These are phyloP conservation scores for Aspergillus ochraceus DNA, from an alignment of 2,329 filamentous ascomycete genomes.

Conservation along the genomic window DNA sequence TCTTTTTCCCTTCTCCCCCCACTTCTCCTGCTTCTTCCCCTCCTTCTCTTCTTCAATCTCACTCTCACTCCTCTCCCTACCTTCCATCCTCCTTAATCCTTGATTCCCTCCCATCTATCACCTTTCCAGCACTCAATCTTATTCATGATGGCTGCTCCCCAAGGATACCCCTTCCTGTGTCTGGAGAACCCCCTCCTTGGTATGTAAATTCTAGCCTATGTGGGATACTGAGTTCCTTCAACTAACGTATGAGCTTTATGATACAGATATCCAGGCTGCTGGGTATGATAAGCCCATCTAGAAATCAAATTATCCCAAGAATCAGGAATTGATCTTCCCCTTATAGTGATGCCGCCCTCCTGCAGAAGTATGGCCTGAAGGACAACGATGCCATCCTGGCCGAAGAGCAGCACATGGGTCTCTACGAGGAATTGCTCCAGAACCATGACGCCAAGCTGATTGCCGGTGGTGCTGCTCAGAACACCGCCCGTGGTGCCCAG, in stretches of 20 bases:
- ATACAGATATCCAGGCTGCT: slow-evolving; percentile 80
- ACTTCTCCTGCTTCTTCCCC: neutral
- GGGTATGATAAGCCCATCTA: slow-evolving; percentile 49
- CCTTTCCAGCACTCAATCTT: slow-evolving; percentile 9
- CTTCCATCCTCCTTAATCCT: neutral
- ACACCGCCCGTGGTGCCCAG: slow-evolving; percentile 92
- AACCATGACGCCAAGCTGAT: slow-evolving; percentile 92
- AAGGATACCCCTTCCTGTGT: slow-evolving; percentile 86
- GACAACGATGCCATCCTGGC: slow-evolving; percentile 97
- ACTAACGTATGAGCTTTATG: neutral
- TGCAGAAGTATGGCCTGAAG: slow-evolving; percentile 92
- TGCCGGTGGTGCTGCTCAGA: slow-evolving; percentile 94
- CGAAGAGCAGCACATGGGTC: slow-evolving; percentile 80
- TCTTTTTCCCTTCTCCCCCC: neutral
- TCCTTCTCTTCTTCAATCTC: slow-evolving; percentile 12
- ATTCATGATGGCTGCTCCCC: slow-evolving; percentile 66
- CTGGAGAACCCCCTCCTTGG: slow-evolving; percentile 97
- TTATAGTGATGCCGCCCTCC: slow-evolving; percentile 73
- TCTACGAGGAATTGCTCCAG: slow-evolving; percentile 86
- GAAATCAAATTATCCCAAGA: neutral
- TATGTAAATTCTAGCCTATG: slow-evolving; percentile 36
- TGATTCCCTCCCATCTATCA: slow-evolving; percentile 5
- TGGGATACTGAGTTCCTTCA: neutral
- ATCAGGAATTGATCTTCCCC: neutral
- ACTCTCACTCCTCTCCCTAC: slow-evolving; percentile 6